Percentiles rank a stretch among this genome's conserved stretches.
Evolutionary conservation across 1,284 basidiomycete species (phyloP).

Genomic region (Tremellales sp.): DNA sequence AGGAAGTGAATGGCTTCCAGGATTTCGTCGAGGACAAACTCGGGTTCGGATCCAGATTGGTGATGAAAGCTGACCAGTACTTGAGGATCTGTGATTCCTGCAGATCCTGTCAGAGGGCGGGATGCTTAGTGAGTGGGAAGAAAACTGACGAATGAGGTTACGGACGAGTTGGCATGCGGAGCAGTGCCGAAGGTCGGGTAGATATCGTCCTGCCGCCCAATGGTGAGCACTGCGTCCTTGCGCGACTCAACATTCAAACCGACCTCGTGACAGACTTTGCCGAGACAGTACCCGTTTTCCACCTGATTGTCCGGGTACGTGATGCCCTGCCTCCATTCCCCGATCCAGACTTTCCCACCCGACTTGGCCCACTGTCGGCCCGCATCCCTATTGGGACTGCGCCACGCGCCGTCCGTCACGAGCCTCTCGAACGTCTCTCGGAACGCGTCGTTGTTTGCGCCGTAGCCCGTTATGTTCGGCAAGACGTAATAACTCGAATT

Average conservation of each 20-base stretch:
- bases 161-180: constrained; percentile 5
- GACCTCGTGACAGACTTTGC: constrained; percentile 42
- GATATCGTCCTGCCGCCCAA: constrained; percentile 35
- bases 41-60: constrained; percentile 26
- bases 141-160: constrained; percentile 13
- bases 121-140: neutral
- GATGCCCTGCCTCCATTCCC: constrained; percentile 62
- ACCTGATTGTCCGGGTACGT: constrained; percentile 61
- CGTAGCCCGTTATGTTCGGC: constrained; percentile 30
- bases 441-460: constrained; percentile 38
- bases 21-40: neutral
- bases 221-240: neutral
- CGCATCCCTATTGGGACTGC: constrained; percentile 65
- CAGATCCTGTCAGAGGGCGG: neutral
- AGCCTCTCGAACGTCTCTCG: constrained; percentile 59
- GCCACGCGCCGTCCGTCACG: constrained; percentile 57
- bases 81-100: constrained; percentile 19
- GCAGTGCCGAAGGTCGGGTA: constrained; percentile 35
- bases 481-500: constrained; percentile 56
- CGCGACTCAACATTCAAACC: constrained; percentile 5
- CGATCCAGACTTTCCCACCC: constrained; percentile 66
- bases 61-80: constrained; percentile 38
- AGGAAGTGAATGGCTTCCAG: constrained; percentile 15
- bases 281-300: constrained; percentile 19
- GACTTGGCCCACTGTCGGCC: constrained; percentile 60